Evolutionary conservation across 2,329 filamentous ascomycete species (phyloP).

Genomic region (Lecanicillium sp.): DNA sequence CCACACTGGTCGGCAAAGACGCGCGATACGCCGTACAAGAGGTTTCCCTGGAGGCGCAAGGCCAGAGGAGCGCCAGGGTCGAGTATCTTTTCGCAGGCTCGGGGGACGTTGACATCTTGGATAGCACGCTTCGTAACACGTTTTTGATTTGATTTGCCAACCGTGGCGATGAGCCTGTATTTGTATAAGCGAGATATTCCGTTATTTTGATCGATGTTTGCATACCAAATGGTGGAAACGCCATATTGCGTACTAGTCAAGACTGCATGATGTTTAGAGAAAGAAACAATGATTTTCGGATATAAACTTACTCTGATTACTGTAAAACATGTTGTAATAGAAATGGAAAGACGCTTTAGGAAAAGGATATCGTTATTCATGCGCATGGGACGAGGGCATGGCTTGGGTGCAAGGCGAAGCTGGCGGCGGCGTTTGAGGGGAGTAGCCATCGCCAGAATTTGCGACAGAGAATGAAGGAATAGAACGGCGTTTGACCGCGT

Average conservation of each 20-base stretch:
- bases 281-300: not conserved
- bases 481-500: not conserved
- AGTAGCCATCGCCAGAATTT: not conserved
- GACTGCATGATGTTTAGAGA: slow-evolving; percentile 43
- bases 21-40: slow-evolving; percentile 78
- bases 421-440: not conserved
- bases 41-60: slow-evolving; percentile 78
- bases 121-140: slow-evolving; percentile 82
- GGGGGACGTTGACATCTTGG: slow-evolving; percentile 76
- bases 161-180: slow-evolving; percentile 83
- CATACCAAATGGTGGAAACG: slow-evolving; percentile 88
- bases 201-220: not conserved
- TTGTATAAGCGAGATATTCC: not conserved
- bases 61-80: slow-evolving; percentile 79
- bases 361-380: too few species aligned
- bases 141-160: slow-evolving; percentile 66
- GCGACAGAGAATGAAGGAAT: not conserved
- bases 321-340: slow-evolving; percentile 74
- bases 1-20: slow-evolving; percentile 83
- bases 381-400: too few species aligned
- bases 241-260: slow-evolving; percentile 84
- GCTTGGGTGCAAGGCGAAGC: too few species aligned
- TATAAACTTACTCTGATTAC: slow-evolving; percentile 70
- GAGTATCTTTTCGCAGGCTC: slow-evolving; percentile 84
- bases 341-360: not conserved